Evolutionary conservation across 495 filamentous ascomycete species (phyloP), one percentile per base, ranked within the genome.

Genomic region (Aspergillus asperescens): DNA sequence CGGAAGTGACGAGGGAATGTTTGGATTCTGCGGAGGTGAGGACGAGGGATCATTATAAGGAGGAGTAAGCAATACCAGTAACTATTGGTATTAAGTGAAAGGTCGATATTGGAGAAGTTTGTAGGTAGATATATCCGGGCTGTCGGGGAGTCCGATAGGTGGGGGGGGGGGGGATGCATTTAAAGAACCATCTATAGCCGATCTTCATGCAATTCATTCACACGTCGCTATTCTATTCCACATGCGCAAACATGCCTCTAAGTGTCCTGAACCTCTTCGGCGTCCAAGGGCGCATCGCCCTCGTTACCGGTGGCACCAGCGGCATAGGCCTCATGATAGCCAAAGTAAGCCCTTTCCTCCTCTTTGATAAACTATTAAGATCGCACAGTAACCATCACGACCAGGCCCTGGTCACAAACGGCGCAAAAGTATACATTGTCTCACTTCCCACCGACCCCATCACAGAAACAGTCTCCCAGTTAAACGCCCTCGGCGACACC

Each of bases 251-350:
- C n/a, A n/a, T n/a, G n/a, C n/a, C n/a, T n/a, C n/a, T n/a, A n/a
- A n/a, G n/a, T 48, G 12, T 50, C 23, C 16, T 16, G n/a, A 25
- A 25, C n/a, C 27, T 50, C 19, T 50, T 50, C 13, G 13, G 16
- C 16, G 66, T 76, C 18, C 63, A 68, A 46, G 71, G 66, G 6
- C 56, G 64, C 25, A 64, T 75, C 13, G 71, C 71, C n/a, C 28
- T 74, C 7, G 68, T 74, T 0, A 76, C 71, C 4, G 73, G 73
- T 24, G 73, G 73, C 0, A 73, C 65, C 38, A 74, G 70, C 57
- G 71, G 73, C 13, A 56, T 76, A 25, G 73, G 73, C 7, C 48
- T 73, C 15, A 76, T 76, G 73, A 75, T 75, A 28, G 57, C 57
- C 44, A 69, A 65, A 44, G 71, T 64, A 20, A 48, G 3, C 27